Evolutionary conservation across 192 early-diverging fungal species (phyloP), one percentile per base, ranked within the genome.

Genomic region (Powellomyces hirtus): DNA sequence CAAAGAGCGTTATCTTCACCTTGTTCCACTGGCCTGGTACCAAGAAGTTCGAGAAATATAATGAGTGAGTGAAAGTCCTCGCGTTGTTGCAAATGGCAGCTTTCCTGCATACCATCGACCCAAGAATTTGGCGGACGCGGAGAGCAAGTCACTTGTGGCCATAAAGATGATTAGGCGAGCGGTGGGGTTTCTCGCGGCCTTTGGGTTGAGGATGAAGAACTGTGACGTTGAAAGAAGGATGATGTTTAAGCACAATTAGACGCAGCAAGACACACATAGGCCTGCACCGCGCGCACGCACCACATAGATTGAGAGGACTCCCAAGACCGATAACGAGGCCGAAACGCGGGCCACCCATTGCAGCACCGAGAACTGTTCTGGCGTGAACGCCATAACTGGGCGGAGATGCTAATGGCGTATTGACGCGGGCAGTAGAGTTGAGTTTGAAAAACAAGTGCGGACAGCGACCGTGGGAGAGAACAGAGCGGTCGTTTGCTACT

Each of bases 111-210:
- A n/a, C 40, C 44, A 45, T 24, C 62, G 62, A 2, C 62, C 62
- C 4, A 63, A 14, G 11, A 49, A 63, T 33, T 63, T 63, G 44
- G 62, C 62, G 26, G 33, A 27, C 27, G 62, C 62, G 22, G 62
- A 63, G 20, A 63, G 20, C 10, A 44, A 29, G 29, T 63, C 62
- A 6, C 40, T 20, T 4, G 33, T 34, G 38, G 62, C 62, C 62
- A 63, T 63, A 33, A 63, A 63, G 62, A 63, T 63, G 26, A 63
- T 63, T 1, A 63, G 45, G 45, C 62, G 62, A 26, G 62, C 62
- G 4, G 62, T 63, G 14, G 62, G 62, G 46, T 63, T 63, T 4
- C 46, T 3, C 2, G 62, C 62, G 20, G 42, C 26, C 24, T 45
- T 44, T 5, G 44, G 62, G 33, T 63, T 63, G n/a, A 49, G 18